Base-by-base conservation (phyloP, 2,329 filamentous ascomycete genomes). In the Aplosporella prunicola region DNA sequence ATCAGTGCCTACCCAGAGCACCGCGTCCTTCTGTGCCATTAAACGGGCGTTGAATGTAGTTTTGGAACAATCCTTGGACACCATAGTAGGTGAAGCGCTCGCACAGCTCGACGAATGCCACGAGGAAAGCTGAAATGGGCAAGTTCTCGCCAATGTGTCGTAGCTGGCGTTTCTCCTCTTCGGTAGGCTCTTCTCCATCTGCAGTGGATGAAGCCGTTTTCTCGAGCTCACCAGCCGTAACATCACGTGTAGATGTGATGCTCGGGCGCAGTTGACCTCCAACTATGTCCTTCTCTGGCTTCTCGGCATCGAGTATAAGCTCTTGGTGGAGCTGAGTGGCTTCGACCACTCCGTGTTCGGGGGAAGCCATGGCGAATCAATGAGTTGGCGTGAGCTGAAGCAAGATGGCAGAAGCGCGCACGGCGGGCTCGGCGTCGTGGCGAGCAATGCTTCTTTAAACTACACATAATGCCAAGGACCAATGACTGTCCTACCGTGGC, bases 71-170 rank as follows among this genome's bases (percentile, higher is more conserved):
- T 32, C 56, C 57, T 27, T 20, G 14, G 10, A 27, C 30, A 30
- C 35, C 39, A 24, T 43, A 47, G 38, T 41, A 61, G 15, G 56
- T 54, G 36, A 59, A 61, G n/a, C 57, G 49, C 43, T 61, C 58
- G 45, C 53, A 57, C 18, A 61, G 42, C 44, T 61, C 58, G 20
- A 61, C 56, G 5, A 58, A 44, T 4, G 56, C 56, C 28, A 61
- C 52, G 13, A 60, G 43, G 43, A 54, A 61, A 15, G 57, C 57
- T 6, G 50, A 50, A 35, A 48, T 50, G 11, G 58, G 58, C 20
- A 61, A 43, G 20, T 51, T 51, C 43, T 60, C 58, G 32, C 54
- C 51, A 13, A 61, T 48, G 31, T 53, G 51, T 18, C 56, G 50
- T 20, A 61, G 45, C 2, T 47, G 53, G 28, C 45, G 40, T 37